Percentiles rank a stretch among this genome's conserved stretches.
phyloP scores from a whole-genome alignment of 768 basidiomycete genomes.

The Serendipita indica region DNA sequence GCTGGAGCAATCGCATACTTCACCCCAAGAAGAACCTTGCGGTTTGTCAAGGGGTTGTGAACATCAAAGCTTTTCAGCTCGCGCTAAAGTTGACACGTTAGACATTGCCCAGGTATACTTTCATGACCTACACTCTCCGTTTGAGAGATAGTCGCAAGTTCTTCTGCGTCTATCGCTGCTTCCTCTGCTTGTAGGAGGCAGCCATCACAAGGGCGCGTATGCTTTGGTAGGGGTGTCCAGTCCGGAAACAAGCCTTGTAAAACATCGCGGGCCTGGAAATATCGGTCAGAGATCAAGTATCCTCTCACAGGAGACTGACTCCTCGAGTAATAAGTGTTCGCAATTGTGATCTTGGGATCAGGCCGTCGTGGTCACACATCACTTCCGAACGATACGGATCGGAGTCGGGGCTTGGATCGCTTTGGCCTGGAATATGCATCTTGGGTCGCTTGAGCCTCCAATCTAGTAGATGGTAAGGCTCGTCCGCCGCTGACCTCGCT shows the following conservation, averaged over 20 bases:
- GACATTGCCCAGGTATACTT: too few species aligned
- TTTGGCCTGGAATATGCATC: slow-evolving; percentile 47
- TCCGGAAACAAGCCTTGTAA: slow-evolving; percentile 44
- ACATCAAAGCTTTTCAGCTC: too few species aligned
- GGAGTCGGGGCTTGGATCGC: slow-evolving; percentile 56
- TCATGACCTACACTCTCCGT: neutral
- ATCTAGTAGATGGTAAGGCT: slow-evolving; percentile 29
- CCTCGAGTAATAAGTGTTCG: slow-evolving; percentile 49
- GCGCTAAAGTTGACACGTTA: too few species aligned
- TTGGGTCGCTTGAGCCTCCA: slow-evolving; percentile 60
- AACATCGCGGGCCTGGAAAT: slow-evolving; percentile 37
- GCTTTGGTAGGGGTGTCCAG: slow-evolving; percentile 43
- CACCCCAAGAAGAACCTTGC: slow-evolving; percentile 32
- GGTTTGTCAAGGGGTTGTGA: slow-evolving; percentile 33
- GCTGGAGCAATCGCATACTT: slow-evolving; percentile 45
- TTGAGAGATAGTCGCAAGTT: slow-evolving; percentile 55
- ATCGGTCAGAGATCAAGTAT: neutral
- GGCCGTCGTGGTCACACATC: slow-evolving; percentile 51
- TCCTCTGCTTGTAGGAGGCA: slow-evolving; percentile 44
- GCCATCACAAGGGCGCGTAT: slow-evolving; percentile 41
- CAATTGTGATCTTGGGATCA: slow-evolving; percentile 39
- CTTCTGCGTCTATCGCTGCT: slow-evolving; percentile 48
- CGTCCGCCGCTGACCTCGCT: slow-evolving; percentile 11
- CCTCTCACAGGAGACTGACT: slow-evolving; percentile 25
- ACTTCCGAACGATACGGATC: slow-evolving; percentile 44